Evolutionary conservation across 805 yeast species (phyloP).

Genomic region (Millerozyma miso): DNA sequence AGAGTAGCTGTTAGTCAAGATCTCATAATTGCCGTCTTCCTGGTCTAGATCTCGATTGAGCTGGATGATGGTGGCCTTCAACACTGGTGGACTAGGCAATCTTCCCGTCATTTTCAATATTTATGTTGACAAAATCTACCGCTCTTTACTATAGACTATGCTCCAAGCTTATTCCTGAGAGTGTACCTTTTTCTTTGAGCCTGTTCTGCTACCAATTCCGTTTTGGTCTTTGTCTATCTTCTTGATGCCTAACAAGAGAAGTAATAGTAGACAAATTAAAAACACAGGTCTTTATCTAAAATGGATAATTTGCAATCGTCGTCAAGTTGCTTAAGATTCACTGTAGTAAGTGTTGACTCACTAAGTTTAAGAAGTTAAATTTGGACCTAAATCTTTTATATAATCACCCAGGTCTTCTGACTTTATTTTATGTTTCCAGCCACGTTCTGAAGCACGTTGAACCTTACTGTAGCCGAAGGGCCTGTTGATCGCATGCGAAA

Average conservation of each 20-base stretch:
- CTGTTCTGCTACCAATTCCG: no score
- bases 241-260: no score
- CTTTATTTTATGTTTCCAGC: background rate
- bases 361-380: no score
- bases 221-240: no score
- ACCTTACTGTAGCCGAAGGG: background rate
- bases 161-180: no score
- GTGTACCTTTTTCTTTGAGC: no score
- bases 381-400: background rate
- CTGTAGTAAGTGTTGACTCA: background rate
- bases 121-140: no score
- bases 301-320: no score
- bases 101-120: background rate
- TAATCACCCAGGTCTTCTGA: background rate
- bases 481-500: background rate
- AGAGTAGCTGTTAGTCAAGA: slow-evolving; percentile 36
- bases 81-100: slow-evolving; percentile 38
- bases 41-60: slow-evolving; percentile 40
- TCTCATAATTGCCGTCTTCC: slow-evolving; percentile 39
- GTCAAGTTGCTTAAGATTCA: no score
- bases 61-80: slow-evolving; percentile 43
- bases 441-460: background rate
- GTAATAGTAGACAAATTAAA: no score
- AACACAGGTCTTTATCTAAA: no score
- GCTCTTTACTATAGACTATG: no score